These are phyloP conservation scores for Talaromyces ruber DNA, from an alignment of 495 filamentous ascomycete species.

Conservation along the genomic window DNA sequence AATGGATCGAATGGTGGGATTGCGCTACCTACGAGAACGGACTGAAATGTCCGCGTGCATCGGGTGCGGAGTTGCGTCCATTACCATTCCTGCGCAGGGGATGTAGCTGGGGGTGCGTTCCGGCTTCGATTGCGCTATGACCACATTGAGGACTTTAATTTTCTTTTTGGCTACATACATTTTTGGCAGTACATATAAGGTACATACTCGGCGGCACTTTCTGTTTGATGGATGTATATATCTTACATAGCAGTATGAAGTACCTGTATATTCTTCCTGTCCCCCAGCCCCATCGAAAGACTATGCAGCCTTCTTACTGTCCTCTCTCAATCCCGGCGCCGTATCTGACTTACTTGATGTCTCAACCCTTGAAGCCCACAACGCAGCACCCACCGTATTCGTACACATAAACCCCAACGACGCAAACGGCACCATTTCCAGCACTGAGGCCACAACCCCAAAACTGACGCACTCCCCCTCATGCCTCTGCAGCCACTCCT, in stretches of 20 bases:
- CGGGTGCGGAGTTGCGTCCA: constrained; percentile 28
- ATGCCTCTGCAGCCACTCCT: constrained; percentile 56
- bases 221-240: background rate
- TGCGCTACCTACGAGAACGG: constrained; percentile 36
- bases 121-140: constrained; percentile 4
- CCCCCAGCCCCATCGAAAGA: constrained; percentile 24
- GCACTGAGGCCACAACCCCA: constrained; percentile 62
- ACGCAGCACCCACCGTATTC: constrained; percentile 82
- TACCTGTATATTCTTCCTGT: background rate
- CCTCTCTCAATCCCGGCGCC: constrained; percentile 43
- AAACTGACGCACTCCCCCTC: constrained; percentile 71
- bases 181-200: background rate
- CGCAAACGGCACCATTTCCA: constrained; percentile 77
- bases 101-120: constrained; percentile 61
- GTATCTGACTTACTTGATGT: constrained; percentile 37
- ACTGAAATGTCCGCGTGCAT: constrained; percentile 26
- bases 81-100: constrained; percentile 56
- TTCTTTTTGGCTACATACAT: background rate
- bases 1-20: constrained; percentile 74
- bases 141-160: background rate
- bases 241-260: background rate
- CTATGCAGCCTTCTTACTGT: constrained; percentile 40
- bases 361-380: constrained; percentile 93
- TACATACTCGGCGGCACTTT: background rate
- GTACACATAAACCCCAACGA: constrained; percentile 85